Percentiles rank a stretch among this genome's conserved stretches.
Evolutionary conservation across 1,139 yeast species (phyloP).

Genomic region (Yamadazyma pseudoaaseri): DNA sequence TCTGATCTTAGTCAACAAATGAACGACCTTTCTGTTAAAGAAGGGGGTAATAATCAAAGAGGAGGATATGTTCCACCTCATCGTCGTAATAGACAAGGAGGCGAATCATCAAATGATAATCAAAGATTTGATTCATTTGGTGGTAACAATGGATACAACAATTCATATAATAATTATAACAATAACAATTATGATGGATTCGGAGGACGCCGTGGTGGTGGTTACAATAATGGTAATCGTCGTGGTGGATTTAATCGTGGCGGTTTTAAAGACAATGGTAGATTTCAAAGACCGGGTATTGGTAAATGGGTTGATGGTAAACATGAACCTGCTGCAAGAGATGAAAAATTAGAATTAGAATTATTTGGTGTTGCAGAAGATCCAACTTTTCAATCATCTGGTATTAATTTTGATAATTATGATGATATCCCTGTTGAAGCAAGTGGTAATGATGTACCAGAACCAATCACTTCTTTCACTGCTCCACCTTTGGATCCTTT

Average conservation of each 20-base stretch:
- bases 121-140: constrained; percentile 8
- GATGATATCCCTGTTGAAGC: constrained; percentile 99
- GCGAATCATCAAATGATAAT: constrained; percentile 7
- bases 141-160: constrained; percentile 14
- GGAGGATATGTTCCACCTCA: constrained; percentile 70
- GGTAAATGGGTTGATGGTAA: constrained; percentile 87
- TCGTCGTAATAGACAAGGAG: constrained; percentile 41
- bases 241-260: constrained; percentile 20
- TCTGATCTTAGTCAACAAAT: constrained; percentile 44
- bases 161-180: constrained; percentile 21
- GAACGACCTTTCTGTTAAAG: constrained; percentile 43
- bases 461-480: constrained; percentile 83
- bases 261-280: constrained; percentile 23
- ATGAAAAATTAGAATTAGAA: constrained; percentile 71
- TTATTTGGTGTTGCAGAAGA: constrained; percentile 89
- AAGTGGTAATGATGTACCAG: constrained; percentile 92
- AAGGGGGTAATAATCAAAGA: constrained; percentile 14
- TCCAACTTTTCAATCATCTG: constrained; percentile 81
- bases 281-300: constrained; percentile 42
- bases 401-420: constrained; percentile 97
- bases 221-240: constrained; percentile 21
- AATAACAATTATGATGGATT: constrained; percentile 22
- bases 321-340: constrained; percentile 79
- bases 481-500: constrained; percentile 90
- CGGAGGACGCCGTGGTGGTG: constrained; percentile 24